Evolutionary conservation across 1,284 basidiomycete species (phyloP), one percentile per base, ranked within the genome.

Genomic region (Trametes sp.): DNA sequence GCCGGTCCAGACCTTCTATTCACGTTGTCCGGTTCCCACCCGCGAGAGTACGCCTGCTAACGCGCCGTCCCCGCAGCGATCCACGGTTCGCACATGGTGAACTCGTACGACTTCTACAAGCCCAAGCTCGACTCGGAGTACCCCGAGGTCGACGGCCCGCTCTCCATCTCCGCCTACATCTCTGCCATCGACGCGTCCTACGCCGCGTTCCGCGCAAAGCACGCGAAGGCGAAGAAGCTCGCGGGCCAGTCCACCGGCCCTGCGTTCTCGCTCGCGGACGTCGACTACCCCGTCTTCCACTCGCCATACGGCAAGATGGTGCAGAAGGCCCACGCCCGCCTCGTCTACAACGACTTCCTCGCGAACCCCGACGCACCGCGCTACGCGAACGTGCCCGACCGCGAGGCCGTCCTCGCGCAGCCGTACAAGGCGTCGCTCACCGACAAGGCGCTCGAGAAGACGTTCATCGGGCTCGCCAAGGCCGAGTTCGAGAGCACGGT

Each of bases 21-120:
- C 56, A 6, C 13, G 51, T n/a, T 16, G 7, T 31, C 44, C 38
- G 16, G 26, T 57, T 56, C 56, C 53, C 52, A 56, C 31, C 45
- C 14, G 29, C 19, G 9, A 7, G 8, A 21, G 23, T 26, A 11
- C 23, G 46, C 63, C 54, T n/a, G 26, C 63, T 64, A 36, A 49
- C 24, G 38, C 59, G 49, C 57, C 28, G 61, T 61, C 55, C 56
- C 21, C 69, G n/a, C 75, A 98, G 95, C 97, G 70, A 87, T 96
- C 68, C 98, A 98, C 80, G 97, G 97, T 52, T 95, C 92, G 57
- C 94, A 98, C 84, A 98, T 99, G 92, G 90, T 92, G 71, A 98
- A 99, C 83, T 94, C 92, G 1, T 98, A 97, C 82, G 96, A 98
- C 81, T 98, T 98, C 78, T 98, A 96, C 89, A 98, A 98, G 83